Evolutionary conservation across 2,329 filamentous ascomycete species (phyloP), one percentile per base, ranked within the genome.

Genomic region (Fusarium annulatum): DNA sequence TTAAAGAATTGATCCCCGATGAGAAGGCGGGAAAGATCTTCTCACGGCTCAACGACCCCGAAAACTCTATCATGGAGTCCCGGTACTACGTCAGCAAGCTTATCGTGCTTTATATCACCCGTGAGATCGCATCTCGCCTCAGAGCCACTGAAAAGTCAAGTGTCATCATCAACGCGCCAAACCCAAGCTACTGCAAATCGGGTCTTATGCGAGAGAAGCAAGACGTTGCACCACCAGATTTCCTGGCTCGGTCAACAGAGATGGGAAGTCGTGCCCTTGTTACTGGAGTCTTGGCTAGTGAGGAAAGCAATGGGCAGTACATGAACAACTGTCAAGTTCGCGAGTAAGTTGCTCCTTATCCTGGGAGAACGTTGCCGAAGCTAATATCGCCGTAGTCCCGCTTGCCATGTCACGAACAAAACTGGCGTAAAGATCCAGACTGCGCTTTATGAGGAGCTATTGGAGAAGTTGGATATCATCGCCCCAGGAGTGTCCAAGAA

Each of bases 241-340:
- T 85, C 16, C 34, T 86, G 16, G 86, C 84, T 2, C 81, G 86
- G 2, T 82, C 81, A 0, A 81, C 84, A 0, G 87, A 88, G 72
- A 82, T 84, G 55, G 87, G 87, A 1, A 80, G 80, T 36, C 77
- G 82, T 0, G 73, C 75, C 3, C 71, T 83, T 4, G 78, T 83
- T 0, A 55, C 79, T 43, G 81, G 76, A 0, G 57, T 81, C 5
- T 43, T 81, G 5, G 79, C 77, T 3, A 81, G 81, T 0, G 34
- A 58, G 2, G 82, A 83, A 43, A 81, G 67, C 1, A 75, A 81
- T 39, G 82, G 82, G 2, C 76, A 82, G 33, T 83, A 81, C 39
- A 68, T 83, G 59, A 77, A 72, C 1, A 79, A 81, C n/a, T 82
- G 81, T 43, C 71, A 79, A 11, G 64, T 81, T 9, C 75, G 77